Base-by-base conservation (phyloP, 768 basidiomycete genomes). In the Xerocomus spinulosus region DNA sequence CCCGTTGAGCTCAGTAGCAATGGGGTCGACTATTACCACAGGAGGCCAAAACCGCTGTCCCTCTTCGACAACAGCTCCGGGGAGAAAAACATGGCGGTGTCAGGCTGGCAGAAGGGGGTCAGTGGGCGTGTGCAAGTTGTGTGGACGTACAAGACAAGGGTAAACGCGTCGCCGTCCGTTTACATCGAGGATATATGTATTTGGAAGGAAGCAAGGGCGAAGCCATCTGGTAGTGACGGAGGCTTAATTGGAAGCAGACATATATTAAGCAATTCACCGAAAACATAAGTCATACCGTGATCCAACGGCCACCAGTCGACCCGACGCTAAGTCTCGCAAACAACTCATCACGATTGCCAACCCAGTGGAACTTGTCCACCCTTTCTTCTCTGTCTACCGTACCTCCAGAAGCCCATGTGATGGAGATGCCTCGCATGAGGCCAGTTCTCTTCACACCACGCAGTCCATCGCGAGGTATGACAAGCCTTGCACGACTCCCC, bases 31-130 rank as follows among this genome's bases (percentile, higher is more conserved):
- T 17, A 57, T 49, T 64, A 89, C 90, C 90, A 92, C 17, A 92
- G 73, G n/a, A 92, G 78, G 48, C 92, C 92, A 59, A 89, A 92
- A 13, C 92, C 89, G 55, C 85, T 90, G 57, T 94, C 90, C 50
- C 91, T 75, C 57, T 79, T 83, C 17, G 85, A 80, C 21, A 95
- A 72, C 4, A 94, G 68, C 42, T 93, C 91, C 7, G 85, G 73
- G 35, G 88, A 80, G 67, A 91, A 95, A 73, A 95, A 95, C 92
- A 95, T 92, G 12, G 38, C 25, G 38, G 28, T 18, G 23, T 13
- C 18, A 33, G 37, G 9, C 9, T 20, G 26, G 44, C 38, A 14
- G 34, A 37, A 40, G 33, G 30, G 32, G 21, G 33, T 49, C 30
- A 52, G 33, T 30, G 33, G 14, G 32, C 4, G 30, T 32, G 20